Base-by-base conservation (phyloP, 257 asterid genomes). In the Galeopsis tetrahit region DNA sequence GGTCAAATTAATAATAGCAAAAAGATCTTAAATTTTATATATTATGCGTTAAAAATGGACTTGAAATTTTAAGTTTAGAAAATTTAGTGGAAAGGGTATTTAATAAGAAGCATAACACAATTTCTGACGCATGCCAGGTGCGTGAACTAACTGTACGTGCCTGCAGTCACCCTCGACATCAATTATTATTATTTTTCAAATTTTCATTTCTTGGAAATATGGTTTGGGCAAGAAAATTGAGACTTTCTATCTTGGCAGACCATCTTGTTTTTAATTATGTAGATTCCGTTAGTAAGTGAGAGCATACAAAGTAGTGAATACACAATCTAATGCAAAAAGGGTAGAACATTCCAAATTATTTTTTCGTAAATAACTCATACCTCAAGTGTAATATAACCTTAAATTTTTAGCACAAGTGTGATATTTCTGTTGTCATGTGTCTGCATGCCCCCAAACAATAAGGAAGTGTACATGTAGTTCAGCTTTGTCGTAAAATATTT, bases 361-460 rank as follows among this genome's bases (percentile, higher is more conserved):
- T 58, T 70, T 28, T 14, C 13, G 58, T 70, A 58, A 70, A 32
- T 33, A 58, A 48, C 34, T 57, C 53, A 63, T 39, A 39, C 69
- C 15, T 63, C 21, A 13, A 42, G 59, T 64, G 68, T 59, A 33
- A 43, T 70, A 7, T 43, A 70, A 70, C 48, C 13, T 6, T 42
- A 40, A 40, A 63, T 46, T 66, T 51, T 51, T 67, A 53, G 14
- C 63, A 66, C 58, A 44, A 53, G 69, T 43, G 17, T 21, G 11
- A 46, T 63, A 38, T 42, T 59, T 44, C 10, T 39, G 15, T 63
- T 34, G 31, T 43, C 6, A 57, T n/a, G 62, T 69, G 44, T 58
- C 7, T 35, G 17, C 43, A 38, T 71, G 52, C 44, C 51, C 15
- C 57, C 65, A 63, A 35, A 62, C 55, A 21, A 35, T 34, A 10